Percentiles rank a stretch among this genome's conserved stretches.
phyloP scores from a whole-genome alignment of 1,284 basidiomycete species.

The Puccinia triticina region DNA sequence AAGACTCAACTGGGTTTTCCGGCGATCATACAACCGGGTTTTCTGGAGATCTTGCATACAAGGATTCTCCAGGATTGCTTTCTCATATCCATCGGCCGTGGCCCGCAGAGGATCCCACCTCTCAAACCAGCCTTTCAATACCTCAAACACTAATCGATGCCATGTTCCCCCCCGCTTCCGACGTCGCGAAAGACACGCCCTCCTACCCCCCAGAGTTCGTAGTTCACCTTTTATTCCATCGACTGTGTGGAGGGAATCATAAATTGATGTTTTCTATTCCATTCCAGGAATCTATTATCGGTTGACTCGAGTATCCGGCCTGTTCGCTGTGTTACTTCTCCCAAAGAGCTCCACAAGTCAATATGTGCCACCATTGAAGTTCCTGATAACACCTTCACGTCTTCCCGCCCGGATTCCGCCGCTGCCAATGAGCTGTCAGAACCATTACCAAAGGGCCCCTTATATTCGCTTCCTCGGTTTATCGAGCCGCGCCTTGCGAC shows the following conservation, averaged over 20 bases:
- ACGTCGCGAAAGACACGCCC: neutral
- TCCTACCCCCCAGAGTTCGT: neutral
- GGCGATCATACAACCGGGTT: neutral
- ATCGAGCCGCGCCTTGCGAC: neutral
- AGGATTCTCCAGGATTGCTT: neutral
- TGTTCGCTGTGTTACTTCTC: neutral
- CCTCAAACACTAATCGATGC: slow-evolving; percentile 1
- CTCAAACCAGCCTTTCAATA: slow-evolving; percentile 7
- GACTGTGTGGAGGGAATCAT: neutral
- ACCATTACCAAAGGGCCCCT: neutral
- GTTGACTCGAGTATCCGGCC: neutral
- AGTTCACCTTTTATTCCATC: neutral
- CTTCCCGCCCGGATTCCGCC: neutral
- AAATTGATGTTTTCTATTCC: neutral
- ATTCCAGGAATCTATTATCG: neutral
- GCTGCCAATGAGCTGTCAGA: neutral
- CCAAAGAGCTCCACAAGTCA: neutral
- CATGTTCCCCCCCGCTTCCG: neutral
- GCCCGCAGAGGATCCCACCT: neutral
- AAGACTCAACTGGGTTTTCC: neutral
- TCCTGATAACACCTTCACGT: neutral
- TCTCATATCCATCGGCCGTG: neutral
- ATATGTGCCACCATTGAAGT: neutral
- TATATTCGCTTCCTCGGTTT: slow-evolving; percentile 9
- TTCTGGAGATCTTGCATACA: neutral